Evolutionary conservation across 2,329 filamentous ascomycete genomes (phyloP).

Genomic region (Trichoderma hamatum): DNA sequence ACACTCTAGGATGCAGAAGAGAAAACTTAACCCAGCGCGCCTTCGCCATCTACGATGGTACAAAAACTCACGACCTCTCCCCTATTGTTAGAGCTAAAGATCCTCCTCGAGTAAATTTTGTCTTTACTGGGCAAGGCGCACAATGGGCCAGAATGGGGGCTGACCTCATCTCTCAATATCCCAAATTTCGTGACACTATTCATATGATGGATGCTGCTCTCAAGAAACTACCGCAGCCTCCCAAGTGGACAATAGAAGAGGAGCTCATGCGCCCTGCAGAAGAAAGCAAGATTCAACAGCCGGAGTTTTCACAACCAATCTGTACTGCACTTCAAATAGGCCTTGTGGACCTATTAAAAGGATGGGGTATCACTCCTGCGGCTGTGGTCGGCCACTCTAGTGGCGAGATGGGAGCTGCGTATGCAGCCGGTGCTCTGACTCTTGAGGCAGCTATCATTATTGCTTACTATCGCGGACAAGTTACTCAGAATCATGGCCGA

Average conservation of each 20-base stretch:
- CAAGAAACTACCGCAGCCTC: neutral
- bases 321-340: constrained; percentile 19
- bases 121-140: constrained; percentile 43
- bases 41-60: constrained; percentile 44
- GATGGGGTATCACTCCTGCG: constrained; percentile 1
- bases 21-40: constrained; percentile 6
- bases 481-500: neutral
- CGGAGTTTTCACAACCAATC: constrained; percentile 14
- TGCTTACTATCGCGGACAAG: constrained; percentile 18
- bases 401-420: constrained; percentile 31
- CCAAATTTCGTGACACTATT: neutral
- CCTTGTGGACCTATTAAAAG: neutral
- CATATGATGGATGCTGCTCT: neutral
- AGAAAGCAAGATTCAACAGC: constrained; percentile 1
- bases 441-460: constrained; percentile 5
- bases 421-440: constrained; percentile 29
- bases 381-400: constrained; percentile 20
- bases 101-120: constrained; percentile 1
- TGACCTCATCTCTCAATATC: neutral
- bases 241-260: constrained; percentile 15
- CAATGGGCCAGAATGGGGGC: constrained; percentile 41
- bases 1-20: neutral
- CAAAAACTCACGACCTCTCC: constrained; percentile 34
- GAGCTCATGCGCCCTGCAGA: neutral
- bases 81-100: constrained; percentile 35